These are phyloP conservation scores for Arabidopsis arenosa DNA, from an alignment of 345 rosid species.

Conservation along the genomic window DNA sequence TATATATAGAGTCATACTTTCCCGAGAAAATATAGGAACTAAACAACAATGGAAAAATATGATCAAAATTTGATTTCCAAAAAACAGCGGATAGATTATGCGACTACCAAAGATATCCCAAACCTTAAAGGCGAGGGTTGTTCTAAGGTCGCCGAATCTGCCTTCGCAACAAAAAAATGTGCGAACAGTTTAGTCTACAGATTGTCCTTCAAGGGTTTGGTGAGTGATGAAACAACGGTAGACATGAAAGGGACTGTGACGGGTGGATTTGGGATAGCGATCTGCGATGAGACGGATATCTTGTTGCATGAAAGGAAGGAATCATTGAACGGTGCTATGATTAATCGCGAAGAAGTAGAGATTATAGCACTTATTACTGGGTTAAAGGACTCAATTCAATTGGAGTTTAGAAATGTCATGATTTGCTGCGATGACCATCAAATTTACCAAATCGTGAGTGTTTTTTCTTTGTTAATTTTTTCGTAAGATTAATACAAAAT, in stretches of 20 bases:
- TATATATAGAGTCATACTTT: background rate
- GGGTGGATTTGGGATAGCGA: conserved; percentile 5
- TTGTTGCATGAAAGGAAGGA: conserved; percentile 10
- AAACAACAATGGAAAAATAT: background rate
- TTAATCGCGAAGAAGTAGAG: background rate
- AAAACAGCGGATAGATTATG: background rate
- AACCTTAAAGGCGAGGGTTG: conserved; percentile 8
- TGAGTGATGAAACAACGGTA: background rate
- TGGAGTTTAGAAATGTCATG: conserved; percentile 13
- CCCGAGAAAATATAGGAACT: background rate
- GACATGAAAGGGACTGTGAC: background rate
- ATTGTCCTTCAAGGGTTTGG: conserved; percentile 17
- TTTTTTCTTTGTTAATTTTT: background rate
- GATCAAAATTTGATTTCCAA: background rate
- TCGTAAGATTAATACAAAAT: background rate
- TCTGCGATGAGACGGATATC: background rate
- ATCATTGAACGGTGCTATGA: background rate
- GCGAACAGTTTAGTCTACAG: background rate
- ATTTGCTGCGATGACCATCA: conserved; percentile 24
- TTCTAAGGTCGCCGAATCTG: background rate
- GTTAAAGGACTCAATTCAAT: background rate
- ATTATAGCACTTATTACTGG: conserved; percentile 4
- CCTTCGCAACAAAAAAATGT: background rate
- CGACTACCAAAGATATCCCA: background rate
- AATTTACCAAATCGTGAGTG: conserved; percentile 18